Conservation (phyloP, 345 rosid genomes). For the Rhodamnia argentea region DNA sequence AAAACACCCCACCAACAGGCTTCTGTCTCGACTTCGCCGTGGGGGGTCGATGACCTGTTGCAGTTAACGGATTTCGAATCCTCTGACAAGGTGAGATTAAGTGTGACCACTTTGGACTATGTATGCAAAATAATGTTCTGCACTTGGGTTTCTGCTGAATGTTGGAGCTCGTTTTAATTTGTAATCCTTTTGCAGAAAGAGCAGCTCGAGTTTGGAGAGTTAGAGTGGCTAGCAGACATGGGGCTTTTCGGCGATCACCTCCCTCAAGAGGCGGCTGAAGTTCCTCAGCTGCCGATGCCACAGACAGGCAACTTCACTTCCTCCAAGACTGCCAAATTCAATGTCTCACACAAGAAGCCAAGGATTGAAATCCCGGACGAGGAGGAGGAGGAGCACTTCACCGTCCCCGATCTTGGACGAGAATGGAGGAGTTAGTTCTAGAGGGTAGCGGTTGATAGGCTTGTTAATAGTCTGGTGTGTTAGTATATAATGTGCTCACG, state of each 20-base stretch:
- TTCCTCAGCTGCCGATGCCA: slow-evolving; percentile 62
- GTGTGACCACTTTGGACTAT: background rate
- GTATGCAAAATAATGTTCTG: background rate
- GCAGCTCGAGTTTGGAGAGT: slow-evolving; percentile 63
- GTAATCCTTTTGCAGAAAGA: slow-evolving; percentile 42
- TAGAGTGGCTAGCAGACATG: slow-evolving; percentile 82
- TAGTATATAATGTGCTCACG: background rate
- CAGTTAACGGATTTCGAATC: slow-evolving; percentile 60
- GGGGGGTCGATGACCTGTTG: slow-evolving; percentile 76
- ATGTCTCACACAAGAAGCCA: slow-evolving; percentile 60
- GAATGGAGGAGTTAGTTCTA: background rate
- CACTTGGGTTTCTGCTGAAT: background rate
- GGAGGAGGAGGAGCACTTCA: slow-evolving; percentile 74
- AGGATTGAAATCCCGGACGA: slow-evolving; percentile 55
- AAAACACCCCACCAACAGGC: slow-evolving; percentile 29
- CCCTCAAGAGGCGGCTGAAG: slow-evolving; percentile 67
- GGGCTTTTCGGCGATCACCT: slow-evolving; percentile 58
- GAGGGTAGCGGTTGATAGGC: background rate
- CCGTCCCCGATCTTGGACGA: slow-evolving; percentile 86
- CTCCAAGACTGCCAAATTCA: slow-evolving; percentile 36
- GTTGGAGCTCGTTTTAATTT: background rate
- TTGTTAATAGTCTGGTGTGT: background rate
- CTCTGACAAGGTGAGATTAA: slow-evolving; percentile 49
- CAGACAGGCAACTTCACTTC: slow-evolving; percentile 22
- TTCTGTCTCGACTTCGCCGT: slow-evolving; percentile 30